Percentiles rank a stretch among this genome's conserved stretches.
Conservation (phyloP, 208 protist species). For the Trypanosoma melophagium region DNA sequence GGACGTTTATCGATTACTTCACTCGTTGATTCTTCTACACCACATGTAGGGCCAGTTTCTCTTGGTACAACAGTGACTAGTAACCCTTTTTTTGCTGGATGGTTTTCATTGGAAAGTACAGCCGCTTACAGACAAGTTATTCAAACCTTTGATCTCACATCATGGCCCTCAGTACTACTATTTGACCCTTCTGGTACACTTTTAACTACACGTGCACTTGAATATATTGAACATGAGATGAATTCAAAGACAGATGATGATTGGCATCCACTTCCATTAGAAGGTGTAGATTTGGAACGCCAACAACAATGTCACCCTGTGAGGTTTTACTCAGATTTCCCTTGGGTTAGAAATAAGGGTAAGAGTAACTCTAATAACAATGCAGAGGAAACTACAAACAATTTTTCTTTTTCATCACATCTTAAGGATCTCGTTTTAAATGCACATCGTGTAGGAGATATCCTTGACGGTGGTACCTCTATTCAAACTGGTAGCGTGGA, state of each 20-base stretch:
- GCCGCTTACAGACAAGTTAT: constrained; percentile 59
- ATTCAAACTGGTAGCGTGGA: neutral
- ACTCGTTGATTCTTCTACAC: too few species aligned
- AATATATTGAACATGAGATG: constrained; percentile 62
- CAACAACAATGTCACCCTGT: neutral
- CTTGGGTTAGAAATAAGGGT: constrained; percentile 3
- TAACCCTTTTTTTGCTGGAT: constrained; percentile 63
- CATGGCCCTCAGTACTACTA: constrained; percentile 66
- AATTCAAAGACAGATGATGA: neutral
- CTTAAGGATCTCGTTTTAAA: constrained; percentile 9
- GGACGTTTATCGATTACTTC: too few species aligned
- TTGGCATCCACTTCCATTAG: neutral
- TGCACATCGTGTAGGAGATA: constrained; percentile 15
- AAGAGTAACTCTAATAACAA: neutral
- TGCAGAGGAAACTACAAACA: neutral
- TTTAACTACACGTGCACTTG: constrained; percentile 43
- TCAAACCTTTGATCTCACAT: constrained; percentile 37
- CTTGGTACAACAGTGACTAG: neutral
- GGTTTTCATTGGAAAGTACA: constrained; percentile 59
- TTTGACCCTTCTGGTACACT: constrained; percentile 56
- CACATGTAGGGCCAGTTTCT: too few species aligned
- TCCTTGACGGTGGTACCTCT: constrained; percentile 6
- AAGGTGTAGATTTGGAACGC: neutral
- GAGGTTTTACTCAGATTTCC: constrained; percentile 11
- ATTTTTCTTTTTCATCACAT: constrained; percentile 10